Conservation (phyloP, 768 basidiomycete genomes). For the Phylloporus arenicola region DNA sequence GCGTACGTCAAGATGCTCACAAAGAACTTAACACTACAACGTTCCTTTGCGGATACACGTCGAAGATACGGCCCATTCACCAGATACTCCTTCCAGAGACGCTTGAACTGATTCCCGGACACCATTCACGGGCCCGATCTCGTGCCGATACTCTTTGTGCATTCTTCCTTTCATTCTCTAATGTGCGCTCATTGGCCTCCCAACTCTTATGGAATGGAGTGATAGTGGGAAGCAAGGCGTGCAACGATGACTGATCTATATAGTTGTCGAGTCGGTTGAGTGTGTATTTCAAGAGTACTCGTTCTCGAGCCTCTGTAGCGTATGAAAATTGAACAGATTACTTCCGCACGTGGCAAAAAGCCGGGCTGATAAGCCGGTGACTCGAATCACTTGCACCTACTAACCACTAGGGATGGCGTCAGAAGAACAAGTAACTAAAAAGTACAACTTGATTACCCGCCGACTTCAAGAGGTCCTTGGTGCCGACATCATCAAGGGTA, state of each 20-base stretch:
- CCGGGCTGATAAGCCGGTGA: neutral
- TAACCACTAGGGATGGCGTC: constrained; percentile 26
- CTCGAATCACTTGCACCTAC: neutral
- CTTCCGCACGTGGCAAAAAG: neutral
- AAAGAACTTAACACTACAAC: too few species aligned
- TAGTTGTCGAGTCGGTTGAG: neutral
- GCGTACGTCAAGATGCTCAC: too few species aligned
- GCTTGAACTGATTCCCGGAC: too few species aligned
- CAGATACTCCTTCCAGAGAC: too few species aligned
- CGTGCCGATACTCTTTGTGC: too few species aligned
- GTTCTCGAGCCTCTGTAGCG: neutral
- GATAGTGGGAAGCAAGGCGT: neutral
- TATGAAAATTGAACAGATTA: too few species aligned
- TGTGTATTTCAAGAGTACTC: neutral
- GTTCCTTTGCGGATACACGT: too few species aligned
- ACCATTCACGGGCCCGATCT: too few species aligned
- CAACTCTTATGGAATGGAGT: neutral
- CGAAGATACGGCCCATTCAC: too few species aligned
- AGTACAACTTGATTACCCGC: constrained; percentile 80
- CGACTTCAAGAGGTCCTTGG: constrained; percentile 85
- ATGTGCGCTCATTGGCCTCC: too few species aligned
- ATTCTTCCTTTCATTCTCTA: too few species aligned
- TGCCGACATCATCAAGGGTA: constrained; percentile 73
- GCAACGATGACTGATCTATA: neutral
- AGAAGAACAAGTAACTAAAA: constrained; percentile 35